A percentile compares a stretch with the other conserved stretches of the same genome.
Conservation (phyloP, 495 filamentous ascomycete genomes). For the Darksidea phi region DNA sequence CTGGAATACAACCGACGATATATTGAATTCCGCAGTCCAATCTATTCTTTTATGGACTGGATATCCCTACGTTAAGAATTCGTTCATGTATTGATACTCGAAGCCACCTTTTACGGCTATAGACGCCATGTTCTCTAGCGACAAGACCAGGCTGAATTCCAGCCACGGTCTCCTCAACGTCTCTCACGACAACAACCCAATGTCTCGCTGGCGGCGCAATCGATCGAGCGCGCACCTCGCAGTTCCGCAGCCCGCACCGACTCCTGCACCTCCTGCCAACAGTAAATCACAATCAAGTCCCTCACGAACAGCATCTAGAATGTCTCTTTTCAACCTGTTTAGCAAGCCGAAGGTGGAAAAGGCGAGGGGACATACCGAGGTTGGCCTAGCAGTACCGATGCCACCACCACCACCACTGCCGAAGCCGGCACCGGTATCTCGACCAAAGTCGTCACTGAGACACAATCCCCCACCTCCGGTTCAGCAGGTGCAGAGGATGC, state of each 20-base stretch:
- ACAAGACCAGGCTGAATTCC: conserved; percentile 20
- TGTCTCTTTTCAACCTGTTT: conserved; percentile 47
- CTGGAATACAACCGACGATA: conserved; percentile 17
- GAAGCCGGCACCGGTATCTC: conserved; percentile 10
- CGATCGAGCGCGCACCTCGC: conserved; percentile 20
- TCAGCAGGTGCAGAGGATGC: conserved; percentile 18
- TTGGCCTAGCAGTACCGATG: conserved; percentile 38
- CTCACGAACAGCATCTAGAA: conserved; percentile 38
- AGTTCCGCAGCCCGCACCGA: conserved; percentile 12
- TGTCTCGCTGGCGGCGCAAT: conserved; percentile 31
- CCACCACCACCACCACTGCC: conserved; percentile 16
- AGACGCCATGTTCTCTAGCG: conserved; percentile 32
- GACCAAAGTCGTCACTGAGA: conserved; percentile 27
- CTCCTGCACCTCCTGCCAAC: conserved; percentile 2
- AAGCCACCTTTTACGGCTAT: conserved; percentile 14
- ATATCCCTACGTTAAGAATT: conserved; percentile 2
- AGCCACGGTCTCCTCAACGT: conserved; percentile 7
- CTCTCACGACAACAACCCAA: conserved; percentile 9
- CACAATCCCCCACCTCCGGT: conserved; percentile 22
- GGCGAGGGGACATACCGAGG: conserved; percentile 41
- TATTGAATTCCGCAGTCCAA: conserved; percentile 17
- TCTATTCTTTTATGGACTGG: not conserved
- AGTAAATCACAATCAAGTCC: conserved; percentile 28
- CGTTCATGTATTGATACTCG: conserved; percentile 27
- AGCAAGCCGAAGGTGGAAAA: conserved; percentile 46